phyloP scores from a whole-genome alignment of 1,284 basidiomycete genomes.

The Malassezia furfur region DNA sequence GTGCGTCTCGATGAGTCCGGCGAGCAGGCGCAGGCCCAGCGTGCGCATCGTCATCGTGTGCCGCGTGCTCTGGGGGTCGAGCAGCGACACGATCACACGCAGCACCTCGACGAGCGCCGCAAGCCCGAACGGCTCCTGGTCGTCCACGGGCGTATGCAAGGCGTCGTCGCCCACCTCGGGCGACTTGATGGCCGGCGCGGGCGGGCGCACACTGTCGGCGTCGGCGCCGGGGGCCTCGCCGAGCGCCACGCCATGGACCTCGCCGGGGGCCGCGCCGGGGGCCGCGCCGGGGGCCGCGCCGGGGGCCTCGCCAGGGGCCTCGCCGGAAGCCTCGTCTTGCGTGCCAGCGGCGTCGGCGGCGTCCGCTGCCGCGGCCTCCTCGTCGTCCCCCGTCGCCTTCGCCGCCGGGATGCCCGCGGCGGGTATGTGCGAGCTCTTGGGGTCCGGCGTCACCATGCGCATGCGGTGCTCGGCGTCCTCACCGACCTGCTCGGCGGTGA shows the following conservation, averaged over 20 bases:
- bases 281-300: too few species aligned
- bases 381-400: background rate
- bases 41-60: conserved; percentile 94
- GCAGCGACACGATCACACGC: conserved; percentile 83
- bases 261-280: too few species aligned
- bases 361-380: conserved; percentile 4
- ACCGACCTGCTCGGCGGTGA: conserved; percentile 32
- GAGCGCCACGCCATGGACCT: too few species aligned
- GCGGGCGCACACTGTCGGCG: too few species aligned
- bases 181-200: too few species aligned
- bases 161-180: background rate
- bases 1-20: conserved; percentile 76
- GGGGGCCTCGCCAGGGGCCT: too few species aligned
- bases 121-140: conserved; percentile 62
- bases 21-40: conserved; percentile 76
- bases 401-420: conserved; percentile 26
- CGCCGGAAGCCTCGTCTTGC: background rate
- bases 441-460: conserved; percentile 48
- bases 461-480: conserved; percentile 24
- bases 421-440: conserved; percentile 43
- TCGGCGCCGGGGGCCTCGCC: too few species aligned
- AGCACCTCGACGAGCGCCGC: conserved; percentile 87
- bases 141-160: background rate
- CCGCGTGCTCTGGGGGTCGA: conserved; percentile 85
- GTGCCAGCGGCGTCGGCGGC: conserved; percentile 2